Base-by-base conservation (phyloP, 1,139 yeast species). In the Debaryomyces sp. region DNA sequence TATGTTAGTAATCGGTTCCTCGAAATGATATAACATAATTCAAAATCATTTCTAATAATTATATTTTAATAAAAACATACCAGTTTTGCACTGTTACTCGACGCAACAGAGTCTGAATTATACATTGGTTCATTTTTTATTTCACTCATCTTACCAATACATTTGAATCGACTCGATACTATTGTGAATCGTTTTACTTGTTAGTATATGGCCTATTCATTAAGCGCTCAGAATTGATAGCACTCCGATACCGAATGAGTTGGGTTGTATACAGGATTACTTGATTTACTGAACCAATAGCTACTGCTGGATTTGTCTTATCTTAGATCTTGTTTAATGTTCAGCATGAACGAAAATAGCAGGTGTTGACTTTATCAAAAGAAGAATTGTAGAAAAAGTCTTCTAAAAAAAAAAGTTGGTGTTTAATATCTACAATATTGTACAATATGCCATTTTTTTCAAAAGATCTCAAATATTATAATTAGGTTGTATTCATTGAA, bases 1-100 rank as follows among this genome's bases (percentile, higher is more conserved):
- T 17, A 15, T 42, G 54, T 54, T 54, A 55, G 57, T 52, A 51
- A 12, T 30, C 18, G 2, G 15, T 17, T 32, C 35, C 21, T 18
- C n/a, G 17, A 8, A 32, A 15, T 21, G 17, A 30, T n/a, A n/a
- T 30, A 15, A 13, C 18, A 18, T 12, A 15, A 40, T 24, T 32
- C 17, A 21, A 12, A 22, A 22, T n/a, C 17, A 29, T 15, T 23
- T 39, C 34, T 26, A 10, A 23, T 9, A 8, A 32, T 24, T 17
- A 30, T 26, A 38, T 8, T 8, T 23, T 22, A 30, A 12, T n/a
- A 29, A 21, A 41, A 41, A 52, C 55, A 22, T 50, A 52, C 55
- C 7, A 53, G 49, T 40, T 49, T 50, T 6, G 35, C 29, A 18
- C 24, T 33, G 18, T 27, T 35, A 18, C 24, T 33, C 4, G 33